Percentiles rank a stretch among this genome's conserved stretches.
Evolutionary conservation across 257 asterid species (phyloP).

Genomic region (Solanum ossicruentum): DNA sequence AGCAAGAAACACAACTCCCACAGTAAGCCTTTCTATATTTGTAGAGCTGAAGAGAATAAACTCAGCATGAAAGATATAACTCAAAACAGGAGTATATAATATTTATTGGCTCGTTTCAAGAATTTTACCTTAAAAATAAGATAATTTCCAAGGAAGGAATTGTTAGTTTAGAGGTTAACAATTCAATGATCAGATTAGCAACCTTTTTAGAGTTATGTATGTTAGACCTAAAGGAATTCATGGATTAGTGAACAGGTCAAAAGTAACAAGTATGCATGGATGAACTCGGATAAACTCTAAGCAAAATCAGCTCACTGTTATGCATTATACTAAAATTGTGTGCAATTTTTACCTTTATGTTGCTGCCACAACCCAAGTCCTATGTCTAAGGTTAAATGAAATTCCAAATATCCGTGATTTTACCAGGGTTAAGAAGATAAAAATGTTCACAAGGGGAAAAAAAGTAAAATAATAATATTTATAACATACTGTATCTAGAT

Average conservation of each 20-base stretch:
- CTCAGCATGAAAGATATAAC: background rate
- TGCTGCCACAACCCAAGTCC: background rate
- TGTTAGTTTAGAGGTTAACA: background rate
- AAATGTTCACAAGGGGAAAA: background rate
- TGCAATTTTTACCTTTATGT: background rate
- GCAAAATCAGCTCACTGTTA: background rate
- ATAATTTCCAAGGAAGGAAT: background rate
- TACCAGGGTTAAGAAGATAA: background rate
- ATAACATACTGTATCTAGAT: slow-evolving; percentile 65
- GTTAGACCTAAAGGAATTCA: background rate
- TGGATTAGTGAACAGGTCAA: background rate
- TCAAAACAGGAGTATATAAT: background rate
- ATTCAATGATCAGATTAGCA: background rate
- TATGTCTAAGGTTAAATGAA: background rate
- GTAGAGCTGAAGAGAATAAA: background rate
- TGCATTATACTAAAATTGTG: background rate
- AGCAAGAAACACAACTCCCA: background rate
- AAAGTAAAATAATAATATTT: background rate
- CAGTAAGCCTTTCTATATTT: background rate
- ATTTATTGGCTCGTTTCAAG: background rate
- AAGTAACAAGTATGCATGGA: background rate
- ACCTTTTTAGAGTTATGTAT: background rate
- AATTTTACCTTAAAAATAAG: background rate
- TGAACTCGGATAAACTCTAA: background rate
- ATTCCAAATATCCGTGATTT: background rate